Base-by-base conservation (phyloP, 139 green algal genomes). In the Tetraselmis chui region DNA sequence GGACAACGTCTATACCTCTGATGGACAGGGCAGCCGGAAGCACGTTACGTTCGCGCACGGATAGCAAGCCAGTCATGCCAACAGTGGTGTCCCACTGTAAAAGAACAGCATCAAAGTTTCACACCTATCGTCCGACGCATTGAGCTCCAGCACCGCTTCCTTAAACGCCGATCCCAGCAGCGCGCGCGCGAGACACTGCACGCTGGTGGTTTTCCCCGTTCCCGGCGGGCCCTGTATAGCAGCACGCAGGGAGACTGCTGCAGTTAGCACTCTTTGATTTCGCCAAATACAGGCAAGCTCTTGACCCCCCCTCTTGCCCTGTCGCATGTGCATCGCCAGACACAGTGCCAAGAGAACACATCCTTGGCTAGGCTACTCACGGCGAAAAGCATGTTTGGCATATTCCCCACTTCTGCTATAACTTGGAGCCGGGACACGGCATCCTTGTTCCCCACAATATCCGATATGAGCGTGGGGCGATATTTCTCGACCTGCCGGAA, bases 1-100 rank as follows among this genome's bases (percentile, higher is more conserved):
- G 91, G 32, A 99, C 97, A 2, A 99, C 95, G 75, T 99, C 96
- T 67, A 99, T 99, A 18, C 97, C 97, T 79, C 95, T 95, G 88
- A 59, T 28, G 79, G 28, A 77, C 0, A 77, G 28, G 30, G n/a
- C n/a, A n/a, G n/a, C n/a, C n/a, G n/a, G n/a, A n/a, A n/a, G n/a
- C n/a, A n/a, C n/a, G n/a, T n/a, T n/a, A 59, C 23, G 59, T 59
- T 0, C 30, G 22, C 67, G 83, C 1, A n/a, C 22, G 1, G 83
- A 18, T 59, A 86, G 59, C 75, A 82, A 28, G 2, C 75, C n/a
- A 80, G 79, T 92, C 89, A 67, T 92, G 86, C 28, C 82, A 89
- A 1, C 85, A 88, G 77, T 92, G 90, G 29, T 91, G 85, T 75
- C 91, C 89, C 29, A 91, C 90, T 91, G 77, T 81, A 87, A 24